Base-by-base conservation (phyloP, 331 rosid species). In the Stylosanthes scabra region DNA sequence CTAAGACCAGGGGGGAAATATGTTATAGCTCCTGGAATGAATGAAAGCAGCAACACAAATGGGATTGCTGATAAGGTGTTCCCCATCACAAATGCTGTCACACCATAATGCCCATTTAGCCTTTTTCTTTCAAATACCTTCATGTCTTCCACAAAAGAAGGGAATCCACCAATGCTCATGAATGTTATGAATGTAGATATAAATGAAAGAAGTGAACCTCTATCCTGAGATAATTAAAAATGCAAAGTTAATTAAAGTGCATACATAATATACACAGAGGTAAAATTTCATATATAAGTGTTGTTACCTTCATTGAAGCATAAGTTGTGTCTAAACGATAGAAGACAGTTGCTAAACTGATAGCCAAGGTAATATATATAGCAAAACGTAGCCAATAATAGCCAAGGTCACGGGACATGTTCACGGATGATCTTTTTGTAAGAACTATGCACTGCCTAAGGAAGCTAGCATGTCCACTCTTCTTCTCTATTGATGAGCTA, bases 131-230 rank as follows among this genome's bases (percentile, higher is more conserved):
- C 80, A 72, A 91, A 91, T 52, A 91, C 80, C 88, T 90, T 87
- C 92, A 90, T 85, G 40, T 87, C 92, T 71, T 89, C 96, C n/a
- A 85, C 90, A 83, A 87, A 90, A 3, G 96, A 88, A 60, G 96
- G 96, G 71, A 90, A 90, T 42, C 93, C 96, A 50, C 96, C 93
- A 20, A 90, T 84, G 25, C 85, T 74, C 93, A 90, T 90, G 78
- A 90, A 84, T 10, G 93, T 90, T 3, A 88, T 47, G 75, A 88
- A 86, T 34, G 84, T 34, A 59, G 86, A 37, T 1, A 79, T 58
- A 54, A 68, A 90, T 28, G 63, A 11, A 47, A 88, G 59, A 37
- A 90, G 72, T 42, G 87, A 81, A 51, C 80, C 80, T 68, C 93
- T 77, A 64, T 78, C 89, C 93, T 90, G 85, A 60, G 49, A 69